Evolutionary conservation across 768 basidiomycete genomes (phyloP).

Genomic region (Tricholoma matsutake): DNA sequence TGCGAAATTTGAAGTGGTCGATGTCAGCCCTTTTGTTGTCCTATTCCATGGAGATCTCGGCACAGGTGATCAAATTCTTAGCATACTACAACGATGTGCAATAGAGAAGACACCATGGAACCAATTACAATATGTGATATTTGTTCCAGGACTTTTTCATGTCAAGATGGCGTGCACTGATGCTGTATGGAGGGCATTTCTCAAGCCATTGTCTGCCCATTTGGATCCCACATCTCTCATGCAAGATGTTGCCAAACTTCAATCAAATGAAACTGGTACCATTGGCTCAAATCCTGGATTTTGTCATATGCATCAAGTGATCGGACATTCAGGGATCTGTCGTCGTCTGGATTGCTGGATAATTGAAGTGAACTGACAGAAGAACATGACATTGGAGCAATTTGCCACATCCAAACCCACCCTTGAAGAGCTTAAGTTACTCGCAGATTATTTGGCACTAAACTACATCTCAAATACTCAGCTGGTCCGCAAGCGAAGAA

Average conservation of each 20-base stretch:
- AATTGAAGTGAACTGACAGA: constrained; percentile 2
- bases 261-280: constrained; percentile 24
- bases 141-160: too few relatives aligned
- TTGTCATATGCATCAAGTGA: constrained; percentile 28
- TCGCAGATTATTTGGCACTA: constrained; percentile 18
- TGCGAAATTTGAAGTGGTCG: neutral
- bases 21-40: too few relatives aligned
- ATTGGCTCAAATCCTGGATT: constrained; percentile 28
- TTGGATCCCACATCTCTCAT: constrained; percentile 18
- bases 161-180: too few relatives aligned
- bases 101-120: constrained; percentile 15
- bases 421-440: constrained; percentile 14
- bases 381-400: constrained; percentile 10
- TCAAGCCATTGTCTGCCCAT: neutral
- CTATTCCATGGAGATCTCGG: neutral
- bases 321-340: too few relatives aligned
- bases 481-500: neutral
- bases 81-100: too few relatives aligned
- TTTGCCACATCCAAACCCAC: constrained; percentile 26
- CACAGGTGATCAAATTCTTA: constrained; percentile 3
- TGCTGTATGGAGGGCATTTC: too few relatives aligned
- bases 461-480: constrained; percentile 16
- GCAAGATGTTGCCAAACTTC: constrained; percentile 15
- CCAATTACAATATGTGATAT: constrained; percentile 4
- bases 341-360: too few relatives aligned